These are phyloP conservation scores for Amorphotheca resinae DNA, from an alignment of 495 filamentous ascomycete species.

Conservation along the genomic window DNA sequence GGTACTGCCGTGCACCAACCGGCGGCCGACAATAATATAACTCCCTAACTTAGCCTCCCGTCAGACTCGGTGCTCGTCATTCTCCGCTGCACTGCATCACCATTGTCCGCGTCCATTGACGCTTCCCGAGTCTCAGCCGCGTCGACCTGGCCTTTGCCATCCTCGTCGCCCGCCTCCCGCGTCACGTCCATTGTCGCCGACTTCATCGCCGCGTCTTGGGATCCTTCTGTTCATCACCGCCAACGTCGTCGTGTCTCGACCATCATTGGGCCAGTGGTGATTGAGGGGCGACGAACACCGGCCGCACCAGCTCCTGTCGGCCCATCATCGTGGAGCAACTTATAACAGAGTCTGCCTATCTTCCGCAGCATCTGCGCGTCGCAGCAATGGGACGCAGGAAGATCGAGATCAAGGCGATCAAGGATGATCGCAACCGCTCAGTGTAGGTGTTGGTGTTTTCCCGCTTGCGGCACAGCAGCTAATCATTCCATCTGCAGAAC, in stretches of 20 bases:
- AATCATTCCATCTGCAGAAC: conserved; percentile 46
- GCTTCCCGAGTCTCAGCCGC: neutral
- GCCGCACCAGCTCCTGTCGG: neutral
- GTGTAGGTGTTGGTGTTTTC: conserved; percentile 62
- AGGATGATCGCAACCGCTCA: conserved; percentile 96
- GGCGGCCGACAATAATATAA: too few species aligned
- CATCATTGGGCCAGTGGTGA: conserved; percentile 2
- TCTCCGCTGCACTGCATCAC: too few species aligned
- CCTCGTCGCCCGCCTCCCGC: too few species aligned
- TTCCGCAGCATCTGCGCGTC: conserved; percentile 19
- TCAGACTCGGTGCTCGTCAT: too few species aligned
- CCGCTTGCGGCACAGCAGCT: neutral
- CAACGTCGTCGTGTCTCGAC: too few species aligned
- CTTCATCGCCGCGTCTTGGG: too few species aligned
- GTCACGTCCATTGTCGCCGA: too few species aligned
- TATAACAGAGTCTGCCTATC: conserved; percentile 10
- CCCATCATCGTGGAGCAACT: conserved; percentile 15
- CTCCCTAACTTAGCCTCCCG: too few species aligned
- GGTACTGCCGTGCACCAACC: too few species aligned
- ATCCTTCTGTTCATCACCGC: too few species aligned
- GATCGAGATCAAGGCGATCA: conserved; percentile 99
- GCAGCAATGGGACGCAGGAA: conserved; percentile 50
- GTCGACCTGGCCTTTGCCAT: neutral
- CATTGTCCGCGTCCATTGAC: neutral
- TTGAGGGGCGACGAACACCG: neutral